Evolutionary conservation across 441 rosid genomes (phyloP).

Genomic region (Croton setiger): DNA sequence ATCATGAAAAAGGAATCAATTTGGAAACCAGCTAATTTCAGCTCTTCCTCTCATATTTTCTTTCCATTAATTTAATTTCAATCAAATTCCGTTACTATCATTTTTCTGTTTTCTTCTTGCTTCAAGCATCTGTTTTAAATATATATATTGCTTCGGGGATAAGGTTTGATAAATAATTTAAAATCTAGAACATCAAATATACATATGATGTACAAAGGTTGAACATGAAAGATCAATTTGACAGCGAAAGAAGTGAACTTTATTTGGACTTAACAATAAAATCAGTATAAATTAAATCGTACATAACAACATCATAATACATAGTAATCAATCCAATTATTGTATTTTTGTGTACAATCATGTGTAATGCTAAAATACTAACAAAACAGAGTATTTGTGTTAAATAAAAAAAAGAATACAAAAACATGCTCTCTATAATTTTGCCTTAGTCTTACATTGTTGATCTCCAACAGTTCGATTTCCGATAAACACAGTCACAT

Average conservation of each 20-base stretch:
- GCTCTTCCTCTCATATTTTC: no score
- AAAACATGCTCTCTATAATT: conserved; percentile 31
- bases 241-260: neutral
- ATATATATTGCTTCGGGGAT: no score
- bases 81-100: no score
- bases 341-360: neutral
- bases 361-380: no score
- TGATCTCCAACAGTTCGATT: conserved; percentile 48
- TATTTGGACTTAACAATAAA: neutral
- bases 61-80: no score
- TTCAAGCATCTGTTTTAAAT: no score
- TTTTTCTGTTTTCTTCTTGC: no score
- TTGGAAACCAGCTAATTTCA: no score
- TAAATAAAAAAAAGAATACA: neutral
- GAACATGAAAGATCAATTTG: neutral
- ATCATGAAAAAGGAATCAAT: no score
- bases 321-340: neutral
- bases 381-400: neutral
- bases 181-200: no score
- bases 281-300: neutral
- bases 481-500: conserved; percentile 37
- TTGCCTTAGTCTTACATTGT: conserved; percentile 49
- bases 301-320: neutral
- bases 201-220: no score
- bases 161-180: no score